phyloP scores from a whole-genome alignment of 108 stramenopile genomes.

The Cyclotella kingstonii region DNA sequence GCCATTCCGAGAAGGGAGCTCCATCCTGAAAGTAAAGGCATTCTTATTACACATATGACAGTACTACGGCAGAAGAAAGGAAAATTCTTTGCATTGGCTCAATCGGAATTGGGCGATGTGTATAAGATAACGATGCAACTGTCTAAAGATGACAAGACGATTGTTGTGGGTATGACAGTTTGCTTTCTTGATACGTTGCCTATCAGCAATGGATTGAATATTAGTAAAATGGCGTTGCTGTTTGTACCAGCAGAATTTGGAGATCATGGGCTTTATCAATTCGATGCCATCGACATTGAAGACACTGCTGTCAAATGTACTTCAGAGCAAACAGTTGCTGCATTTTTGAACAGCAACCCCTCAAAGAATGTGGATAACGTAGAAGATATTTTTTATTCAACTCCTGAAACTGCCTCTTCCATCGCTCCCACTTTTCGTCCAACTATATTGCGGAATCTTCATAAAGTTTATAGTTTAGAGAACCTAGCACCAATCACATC shows the following conservation, averaged over 20 bases:
- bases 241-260: conserved; percentile 94
- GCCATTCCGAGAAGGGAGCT: conserved; percentile 80
- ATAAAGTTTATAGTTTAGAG: conserved; percentile 71
- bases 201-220: conserved; percentile 77
- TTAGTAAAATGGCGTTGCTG: conserved; percentile 89
- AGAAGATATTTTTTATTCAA: conserved; percentile 36
- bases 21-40: conserved; percentile 69
- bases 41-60: conserved; percentile 79
- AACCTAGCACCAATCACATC: conserved; percentile 85
- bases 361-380: conserved; percentile 4
- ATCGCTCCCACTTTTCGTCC: conserved; percentile 80
- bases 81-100: conserved; percentile 93
- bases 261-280: conserved; percentile 95
- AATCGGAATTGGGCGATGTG: conserved; percentile 95
- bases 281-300: conserved; percentile 86
- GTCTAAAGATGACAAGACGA: conserved; percentile 54
- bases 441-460: conserved; percentile 73
- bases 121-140: conserved; percentile 88
- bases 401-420: conserved; percentile 35
- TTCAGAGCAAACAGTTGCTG: conserved; percentile 44
- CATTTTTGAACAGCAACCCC: conserved; percentile 16
- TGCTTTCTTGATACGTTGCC: conserved; percentile 91
- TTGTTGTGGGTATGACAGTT: conserved; percentile 58
- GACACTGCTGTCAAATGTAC: conserved; percentile 56
- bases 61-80: conserved; percentile 89